phyloP scores from a whole-genome alignment of 2,329 filamentous ascomycete species.

The Cladorrhinum sp. region DNA sequence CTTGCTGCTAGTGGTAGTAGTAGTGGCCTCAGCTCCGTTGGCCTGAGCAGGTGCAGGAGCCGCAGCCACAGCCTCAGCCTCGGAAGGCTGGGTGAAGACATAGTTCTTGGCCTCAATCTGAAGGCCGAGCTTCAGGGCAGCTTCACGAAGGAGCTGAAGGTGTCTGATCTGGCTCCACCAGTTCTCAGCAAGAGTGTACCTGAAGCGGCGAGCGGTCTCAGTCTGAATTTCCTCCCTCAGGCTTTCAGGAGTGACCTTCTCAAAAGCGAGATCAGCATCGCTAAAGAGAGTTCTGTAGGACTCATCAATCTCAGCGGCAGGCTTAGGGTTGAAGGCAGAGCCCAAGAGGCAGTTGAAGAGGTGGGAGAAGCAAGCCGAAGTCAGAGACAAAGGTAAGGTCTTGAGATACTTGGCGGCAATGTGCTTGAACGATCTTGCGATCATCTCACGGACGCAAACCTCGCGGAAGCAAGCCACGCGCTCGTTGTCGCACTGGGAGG shows the following conservation, averaged over 20 bases:
- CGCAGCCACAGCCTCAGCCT: constrained; percentile 1
- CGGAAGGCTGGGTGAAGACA: constrained; percentile 47
- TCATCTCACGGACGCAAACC: constrained; percentile 85
- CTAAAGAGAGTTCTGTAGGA: constrained; percentile 72
- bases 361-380: constrained; percentile 77
- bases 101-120: constrained; percentile 81
- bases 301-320: constrained; percentile 72
- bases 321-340: constrained; percentile 69
- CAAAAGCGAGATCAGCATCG: constrained; percentile 78
- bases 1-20: constrained; percentile 39
- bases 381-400: constrained; percentile 73
- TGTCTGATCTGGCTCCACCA: constrained; percentile 69
- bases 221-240: constrained; percentile 67
- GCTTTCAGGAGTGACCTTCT: constrained; percentile 70
- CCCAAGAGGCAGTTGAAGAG: constrained; percentile 93
- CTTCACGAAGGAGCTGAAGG: constrained; percentile 83
- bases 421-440: constrained; percentile 95
- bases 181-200: constrained; percentile 65
- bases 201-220: constrained; percentile 71
- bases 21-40: constrained; percentile 35
- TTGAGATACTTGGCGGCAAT: constrained; percentile 75
- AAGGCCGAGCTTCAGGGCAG: constrained; percentile 83
- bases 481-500: constrained; percentile 64
- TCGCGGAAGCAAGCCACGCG: constrained; percentile 74
- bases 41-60: constrained; percentile 30